A percentile compares a stretch with the other conserved stretches of the same genome.
These are phyloP conservation scores for Zizania palustris DNA, from an alignment of 202 grass and related monocot species.

Conservation along the genomic window DNA sequence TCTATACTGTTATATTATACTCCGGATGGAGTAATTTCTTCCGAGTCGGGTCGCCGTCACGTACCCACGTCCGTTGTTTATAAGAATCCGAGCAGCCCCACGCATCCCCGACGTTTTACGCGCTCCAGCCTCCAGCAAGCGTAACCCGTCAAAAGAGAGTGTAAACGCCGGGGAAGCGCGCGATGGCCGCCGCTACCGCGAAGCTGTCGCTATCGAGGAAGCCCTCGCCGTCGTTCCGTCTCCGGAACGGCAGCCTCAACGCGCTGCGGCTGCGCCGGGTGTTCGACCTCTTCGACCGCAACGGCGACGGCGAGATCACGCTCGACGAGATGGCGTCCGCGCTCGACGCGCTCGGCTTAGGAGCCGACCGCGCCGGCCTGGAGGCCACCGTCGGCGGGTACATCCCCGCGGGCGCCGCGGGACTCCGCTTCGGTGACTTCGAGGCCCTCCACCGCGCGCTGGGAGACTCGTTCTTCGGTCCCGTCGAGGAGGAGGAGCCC, in stretches of 20 bases:
- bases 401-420: constrained; percentile 56
- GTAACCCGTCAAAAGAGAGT: background rate
- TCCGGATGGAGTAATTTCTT: too few relatives aligned
- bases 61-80: too few relatives aligned
- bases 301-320: constrained; percentile 88
- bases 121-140: too few relatives aligned
- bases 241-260: constrained; percentile 80
- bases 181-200: constrained; percentile 21
- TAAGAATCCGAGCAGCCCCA: too few relatives aligned
- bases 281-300: constrained; percentile 87
- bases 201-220: constrained; percentile 55
- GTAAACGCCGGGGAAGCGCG: background rate
- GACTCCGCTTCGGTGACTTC: constrained; percentile 67
- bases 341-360: constrained; percentile 71
- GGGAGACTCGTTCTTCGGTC: constrained; percentile 66
- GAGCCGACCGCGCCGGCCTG: constrained; percentile 52
- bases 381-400: constrained; percentile 56
- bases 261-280: constrained; percentile 72
- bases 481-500: constrained; percentile 26
- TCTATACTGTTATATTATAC: too few relatives aligned
- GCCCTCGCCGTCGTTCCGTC: constrained; percentile 77
- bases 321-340: constrained; percentile 70
- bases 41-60: too few relatives aligned
- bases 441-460: constrained; percentile 77
- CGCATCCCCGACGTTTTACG: too few relatives aligned